Conservation (phyloP, 495 filamentous ascomycete genomes). For the Xylaria nigripes region DNA sequence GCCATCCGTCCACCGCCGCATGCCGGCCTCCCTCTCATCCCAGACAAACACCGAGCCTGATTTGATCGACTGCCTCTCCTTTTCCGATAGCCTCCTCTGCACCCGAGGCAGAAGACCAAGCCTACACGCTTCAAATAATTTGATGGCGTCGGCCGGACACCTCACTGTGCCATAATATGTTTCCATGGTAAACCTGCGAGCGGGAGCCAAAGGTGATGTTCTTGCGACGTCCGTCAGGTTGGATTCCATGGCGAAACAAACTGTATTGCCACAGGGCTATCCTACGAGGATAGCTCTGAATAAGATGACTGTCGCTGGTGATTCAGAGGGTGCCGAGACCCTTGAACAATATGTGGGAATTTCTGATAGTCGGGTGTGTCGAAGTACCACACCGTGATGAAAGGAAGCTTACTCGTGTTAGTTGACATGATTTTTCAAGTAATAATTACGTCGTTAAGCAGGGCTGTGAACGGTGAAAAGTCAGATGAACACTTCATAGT, state of each 20-base stretch:
- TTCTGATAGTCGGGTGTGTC: not conserved
- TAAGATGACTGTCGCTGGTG: no score
- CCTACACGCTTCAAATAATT: slow-evolving; percentile 93
- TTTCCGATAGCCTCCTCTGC: slow-evolving; percentile 88
- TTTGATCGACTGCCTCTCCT: slow-evolving; percentile 88
- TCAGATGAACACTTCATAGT: not conserved
- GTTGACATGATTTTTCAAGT: not conserved
- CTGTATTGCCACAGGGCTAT: no score
- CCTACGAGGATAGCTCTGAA: no score
- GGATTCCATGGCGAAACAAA: no score
- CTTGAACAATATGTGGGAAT: not conserved
- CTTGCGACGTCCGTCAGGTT: no score
- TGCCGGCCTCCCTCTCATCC: slow-evolving; percentile 97
- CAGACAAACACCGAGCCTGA: slow-evolving; percentile 97
- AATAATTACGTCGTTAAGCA: not conserved
- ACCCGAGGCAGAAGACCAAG: slow-evolving; percentile 84
- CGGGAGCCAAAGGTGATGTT: not conserved
- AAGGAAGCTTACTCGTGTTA: not conserved
- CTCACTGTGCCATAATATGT: slow-evolving; percentile 91
- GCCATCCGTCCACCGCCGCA: slow-evolving; percentile 97
- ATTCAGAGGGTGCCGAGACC: no score
- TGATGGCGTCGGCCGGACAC: slow-evolving; percentile 89
- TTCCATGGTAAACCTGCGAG: slow-evolving; percentile 73
- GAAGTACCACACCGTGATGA: not conserved
- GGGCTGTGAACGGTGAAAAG: not conserved